Evolutionary conservation across 495 filamentous ascomycete genomes (phyloP).

Genomic region (Aspergillus biplanus): DNA sequence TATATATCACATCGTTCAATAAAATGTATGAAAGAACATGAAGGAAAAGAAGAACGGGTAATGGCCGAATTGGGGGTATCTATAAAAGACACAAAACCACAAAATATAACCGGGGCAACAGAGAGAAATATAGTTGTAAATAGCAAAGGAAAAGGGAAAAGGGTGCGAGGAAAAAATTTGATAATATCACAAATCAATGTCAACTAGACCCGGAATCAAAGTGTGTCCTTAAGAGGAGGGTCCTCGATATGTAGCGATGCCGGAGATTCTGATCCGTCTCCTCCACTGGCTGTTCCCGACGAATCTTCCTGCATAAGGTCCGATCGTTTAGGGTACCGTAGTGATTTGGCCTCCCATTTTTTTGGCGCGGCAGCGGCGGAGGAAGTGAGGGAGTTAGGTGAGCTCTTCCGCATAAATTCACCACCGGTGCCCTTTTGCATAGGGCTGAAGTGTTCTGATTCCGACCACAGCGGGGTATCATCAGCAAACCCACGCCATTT

Average conservation of each 20-base stretch:
- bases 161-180: slow-evolving; percentile 10
- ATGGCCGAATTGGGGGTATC: slow-evolving; percentile 33
- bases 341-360: slow-evolving; percentile 19
- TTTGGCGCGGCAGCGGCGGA: slow-evolving; percentile 10
- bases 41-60: slow-evolving; percentile 25
- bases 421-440: slow-evolving; percentile 34
- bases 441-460: slow-evolving; percentile 32
- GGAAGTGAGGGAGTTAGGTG: background rate
- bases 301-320: slow-evolving; percentile 38
- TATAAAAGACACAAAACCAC: slow-evolving; percentile 33
- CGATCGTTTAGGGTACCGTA: slow-evolving; percentile 25
- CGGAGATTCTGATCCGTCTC: slow-evolving; percentile 35
- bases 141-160: background rate
- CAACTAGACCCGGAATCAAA: background rate
- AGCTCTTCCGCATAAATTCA: slow-evolving; percentile 5
- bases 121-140: slow-evolving; percentile 6
- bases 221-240: background rate
- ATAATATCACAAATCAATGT: slow-evolving; percentile 12
- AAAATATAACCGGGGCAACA: background rate
- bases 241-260: slow-evolving; percentile 8
- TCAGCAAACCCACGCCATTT: slow-evolving; percentile 87
- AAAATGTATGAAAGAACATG: slow-evolving; percentile 7
- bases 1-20: background rate
- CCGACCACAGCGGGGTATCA: slow-evolving; percentile 27
- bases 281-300: slow-evolving; percentile 40